Evolutionary conservation across 352 stramenopile species (phyloP).

Genomic region (Phytophthora foliorum): DNA sequence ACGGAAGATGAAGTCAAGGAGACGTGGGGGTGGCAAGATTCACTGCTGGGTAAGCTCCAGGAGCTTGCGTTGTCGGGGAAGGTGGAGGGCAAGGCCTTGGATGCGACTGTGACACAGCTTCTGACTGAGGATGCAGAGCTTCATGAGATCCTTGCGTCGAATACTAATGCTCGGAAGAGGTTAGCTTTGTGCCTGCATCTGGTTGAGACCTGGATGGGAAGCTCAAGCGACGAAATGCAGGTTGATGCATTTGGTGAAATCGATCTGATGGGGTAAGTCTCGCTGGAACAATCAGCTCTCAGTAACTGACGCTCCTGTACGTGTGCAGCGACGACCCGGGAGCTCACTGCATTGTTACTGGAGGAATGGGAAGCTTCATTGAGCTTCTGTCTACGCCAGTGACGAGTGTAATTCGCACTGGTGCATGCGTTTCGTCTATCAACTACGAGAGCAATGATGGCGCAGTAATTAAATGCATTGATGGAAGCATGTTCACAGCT

Average conservation of each 20-base stretch:
- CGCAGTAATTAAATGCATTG: conserved; percentile 43
- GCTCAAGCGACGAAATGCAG: conserved; percentile 47
- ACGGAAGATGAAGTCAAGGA: conserved; percentile 40
- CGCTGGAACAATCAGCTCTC: background rate
- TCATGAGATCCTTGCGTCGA: conserved; percentile 13
- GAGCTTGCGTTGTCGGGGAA: conserved; percentile 30
- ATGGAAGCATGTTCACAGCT: conserved; percentile 35
- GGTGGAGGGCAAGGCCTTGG: conserved; percentile 29
- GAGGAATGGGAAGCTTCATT: conserved; percentile 57
- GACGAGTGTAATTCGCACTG: conserved; percentile 35
- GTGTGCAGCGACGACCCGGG: conserved; percentile 55
- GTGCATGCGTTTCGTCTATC: conserved; percentile 30
- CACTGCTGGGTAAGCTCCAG: conserved; percentile 53
- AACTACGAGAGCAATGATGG: conserved; percentile 27
- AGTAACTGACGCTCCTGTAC: background rate
- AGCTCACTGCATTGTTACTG: conserved; percentile 51
- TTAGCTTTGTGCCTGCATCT: conserved; percentile 51
- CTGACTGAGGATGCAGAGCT: conserved; percentile 28
- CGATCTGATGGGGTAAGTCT: conserved; percentile 50
- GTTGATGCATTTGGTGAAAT: conserved; percentile 62
- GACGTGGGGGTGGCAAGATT: conserved; percentile 59
- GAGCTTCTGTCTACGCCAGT: conserved; percentile 40
- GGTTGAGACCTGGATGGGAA: conserved; percentile 68
- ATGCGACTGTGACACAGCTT: conserved; percentile 42
- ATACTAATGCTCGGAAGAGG: conserved; percentile 30